These are phyloP conservation scores for Gliomastix tumulicola DNA, from an alignment of 2,329 filamentous ascomycete species.

Conservation along the genomic window DNA sequence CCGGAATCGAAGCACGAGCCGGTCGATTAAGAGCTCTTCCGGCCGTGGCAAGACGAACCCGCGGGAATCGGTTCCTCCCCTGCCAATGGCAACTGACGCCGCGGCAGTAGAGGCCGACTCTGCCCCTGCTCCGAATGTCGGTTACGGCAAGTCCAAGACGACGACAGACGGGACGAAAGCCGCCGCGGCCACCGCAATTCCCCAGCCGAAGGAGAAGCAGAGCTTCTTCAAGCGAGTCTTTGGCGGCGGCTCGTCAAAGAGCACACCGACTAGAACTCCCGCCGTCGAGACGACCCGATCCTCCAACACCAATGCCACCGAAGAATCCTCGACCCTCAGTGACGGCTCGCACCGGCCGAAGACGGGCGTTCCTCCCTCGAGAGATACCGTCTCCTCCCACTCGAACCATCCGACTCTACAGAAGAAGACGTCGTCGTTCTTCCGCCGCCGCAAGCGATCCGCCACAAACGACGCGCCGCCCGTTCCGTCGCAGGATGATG, in stretches of 20 bases:
- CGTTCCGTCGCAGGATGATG: constrained; percentile 39
- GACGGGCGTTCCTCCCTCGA: constrained; percentile 36
- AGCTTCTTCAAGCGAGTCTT: constrained; percentile 95
- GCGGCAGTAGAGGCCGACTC: constrained; percentile 32
- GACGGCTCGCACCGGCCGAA: constrained; percentile 19
- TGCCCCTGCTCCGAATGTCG: constrained; percentile 50
- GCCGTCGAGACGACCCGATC: constrained; percentile 1
- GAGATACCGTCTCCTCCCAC: constrained; percentile 34
- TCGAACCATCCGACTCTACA: constrained; percentile 53
- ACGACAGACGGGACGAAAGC: too few species aligned
- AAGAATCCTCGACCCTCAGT: neutral
- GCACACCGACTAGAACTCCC: constrained; percentile 21
- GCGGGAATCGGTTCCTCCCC: constrained; percentile 11
- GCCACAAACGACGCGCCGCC: constrained; percentile 64
- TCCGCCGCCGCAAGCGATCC: constrained; percentile 87
- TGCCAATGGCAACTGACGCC: constrained; percentile 10
- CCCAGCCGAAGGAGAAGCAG: constrained; percentile 57
- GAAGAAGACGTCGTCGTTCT: constrained; percentile 93
- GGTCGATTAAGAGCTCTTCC: constrained; percentile 45
- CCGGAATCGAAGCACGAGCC: constrained; percentile 47
- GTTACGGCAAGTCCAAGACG: constrained; percentile 53
- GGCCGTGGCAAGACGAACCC: constrained; percentile 17
- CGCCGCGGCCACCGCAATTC: constrained; percentile 41
- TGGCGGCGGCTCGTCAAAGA: constrained; percentile 57
- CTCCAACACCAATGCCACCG: neutral